A percentile compares a stretch with the other conserved stretches of the same genome.
These are phyloP conservation scores for Drosera capensis DNA, from an alignment of 148 eudicot genomes.

Conservation along the genomic window DNA sequence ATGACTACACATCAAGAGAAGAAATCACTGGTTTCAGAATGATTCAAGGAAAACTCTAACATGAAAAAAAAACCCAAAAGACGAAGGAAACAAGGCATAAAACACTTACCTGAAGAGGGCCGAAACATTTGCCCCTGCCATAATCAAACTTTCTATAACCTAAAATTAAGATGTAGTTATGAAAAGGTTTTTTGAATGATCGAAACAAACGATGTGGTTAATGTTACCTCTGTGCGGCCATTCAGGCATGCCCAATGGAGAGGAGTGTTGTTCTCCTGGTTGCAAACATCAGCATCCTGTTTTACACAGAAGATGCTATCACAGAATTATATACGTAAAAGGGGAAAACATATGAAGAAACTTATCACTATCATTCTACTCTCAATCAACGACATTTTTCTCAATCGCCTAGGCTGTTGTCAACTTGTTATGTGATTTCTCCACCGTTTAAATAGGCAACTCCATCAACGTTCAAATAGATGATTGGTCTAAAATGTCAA, in stretches of 20 bases:
- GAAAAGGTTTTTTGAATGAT: background rate
- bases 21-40: background rate
- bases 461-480: no score
- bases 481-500: no score
- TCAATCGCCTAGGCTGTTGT: no score
- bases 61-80: background rate
- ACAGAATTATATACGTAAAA: no score
- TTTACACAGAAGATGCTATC: background rate
- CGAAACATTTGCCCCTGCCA: constrained; percentile 54
- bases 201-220: background rate
- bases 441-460: no score
- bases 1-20: constrained; percentile 24
- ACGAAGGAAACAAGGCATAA: background rate
- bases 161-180: constrained; percentile 7
- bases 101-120: constrained; percentile 42
- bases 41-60: background rate
- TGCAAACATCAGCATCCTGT: constrained; percentile 64
- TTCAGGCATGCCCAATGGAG: constrained; percentile 97
- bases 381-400: no score
- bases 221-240: constrained; percentile 53
- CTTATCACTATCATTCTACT: no score
- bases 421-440: no score
- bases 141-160: constrained; percentile 62
- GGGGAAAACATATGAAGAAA: no score
- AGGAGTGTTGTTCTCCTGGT: constrained; percentile 67